Conservation (phyloP, 768 basidiomycete genomes). For the Termitomyces sp. region DNA sequence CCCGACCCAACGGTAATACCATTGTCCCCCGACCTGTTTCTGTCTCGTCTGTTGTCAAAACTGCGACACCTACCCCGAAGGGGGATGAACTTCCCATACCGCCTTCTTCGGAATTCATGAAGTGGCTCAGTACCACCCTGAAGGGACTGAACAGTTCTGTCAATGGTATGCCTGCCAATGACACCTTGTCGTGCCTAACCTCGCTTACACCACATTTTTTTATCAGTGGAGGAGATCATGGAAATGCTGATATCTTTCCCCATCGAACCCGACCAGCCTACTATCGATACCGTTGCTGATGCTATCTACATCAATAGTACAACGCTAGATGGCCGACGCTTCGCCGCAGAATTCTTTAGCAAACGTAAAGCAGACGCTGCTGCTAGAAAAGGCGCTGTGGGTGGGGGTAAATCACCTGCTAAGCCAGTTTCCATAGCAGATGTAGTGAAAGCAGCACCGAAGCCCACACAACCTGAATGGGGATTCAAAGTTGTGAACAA, state of each 20-base stretch:
- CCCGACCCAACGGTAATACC: slow-evolving; percentile 38
- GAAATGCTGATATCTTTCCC: slow-evolving; percentile 95
- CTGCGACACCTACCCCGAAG: slow-evolving; percentile 32
- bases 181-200: neutral
- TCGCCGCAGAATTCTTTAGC: slow-evolving; percentile 87
- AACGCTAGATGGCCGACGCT: slow-evolving; percentile 91
- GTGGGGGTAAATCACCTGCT: slow-evolving; percentile 30
- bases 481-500: slow-evolving; percentile 93
- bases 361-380: slow-evolving; percentile 83
- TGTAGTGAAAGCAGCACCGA: slow-evolving; percentile 87
- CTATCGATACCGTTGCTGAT: slow-evolving; percentile 91
- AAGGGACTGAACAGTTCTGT: slow-evolving; percentile 73
- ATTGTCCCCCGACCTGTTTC: slow-evolving; percentile 28
- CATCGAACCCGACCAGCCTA: slow-evolving; percentile 78
- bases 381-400: slow-evolving; percentile 38
- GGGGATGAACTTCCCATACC: slow-evolving; percentile 58
- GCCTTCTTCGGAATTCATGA: slow-evolving; percentile 87
- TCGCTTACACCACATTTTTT: slow-evolving; percentile 1
- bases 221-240: slow-evolving; percentile 89
- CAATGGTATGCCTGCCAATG: slow-evolving; percentile 44
- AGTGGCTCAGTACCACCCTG: slow-evolving; percentile 84
- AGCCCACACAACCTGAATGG: slow-evolving; percentile 74
- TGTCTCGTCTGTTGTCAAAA: slow-evolving; percentile 29
- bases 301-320: slow-evolving; percentile 93
- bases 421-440: slow-evolving; percentile 78